Conservation (phyloP, 2,329 filamentous ascomycete genomes). For the Geosmithia putterillii region DNA sequence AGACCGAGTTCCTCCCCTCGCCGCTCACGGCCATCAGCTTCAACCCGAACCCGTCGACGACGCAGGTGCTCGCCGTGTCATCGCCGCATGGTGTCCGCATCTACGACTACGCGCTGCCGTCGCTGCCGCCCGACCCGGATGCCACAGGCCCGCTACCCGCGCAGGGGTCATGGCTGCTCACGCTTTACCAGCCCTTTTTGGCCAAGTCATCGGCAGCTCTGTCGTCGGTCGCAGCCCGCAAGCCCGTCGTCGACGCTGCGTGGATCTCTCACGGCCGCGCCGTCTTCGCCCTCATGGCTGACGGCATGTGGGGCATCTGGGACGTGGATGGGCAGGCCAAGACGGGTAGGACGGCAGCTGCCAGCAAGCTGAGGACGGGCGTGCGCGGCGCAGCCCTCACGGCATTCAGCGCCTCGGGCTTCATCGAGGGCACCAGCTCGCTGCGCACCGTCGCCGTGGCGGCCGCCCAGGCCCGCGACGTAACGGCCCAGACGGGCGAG, state of each 20-base stretch:
- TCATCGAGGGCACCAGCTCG: conserved; percentile 46
- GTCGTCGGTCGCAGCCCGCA: conserved; percentile 36
- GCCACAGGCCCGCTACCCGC: conserved; percentile 37
- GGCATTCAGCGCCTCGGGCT: conserved; percentile 43
- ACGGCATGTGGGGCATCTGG: conserved; percentile 59
- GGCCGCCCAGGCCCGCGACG: conserved; percentile 17
- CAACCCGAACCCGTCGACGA: conserved; percentile 37
- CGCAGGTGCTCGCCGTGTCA: conserved; percentile 45
- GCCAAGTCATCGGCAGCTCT: too few relatives aligned
- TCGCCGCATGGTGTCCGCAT: conserved; percentile 44
- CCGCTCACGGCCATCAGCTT: conserved; percentile 46
- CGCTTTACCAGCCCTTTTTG: conserved; percentile 48
- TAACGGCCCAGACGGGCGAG: conserved; percentile 28
- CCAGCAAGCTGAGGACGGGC: conserved; percentile 38
- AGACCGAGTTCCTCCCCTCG: conserved; percentile 44
- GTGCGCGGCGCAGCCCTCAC: conserved; percentile 46
- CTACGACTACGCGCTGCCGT: conserved; percentile 46
- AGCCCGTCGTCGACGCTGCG: conserved; percentile 47
- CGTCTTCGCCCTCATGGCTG: conserved; percentile 43
- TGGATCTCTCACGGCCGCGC: conserved; percentile 51
- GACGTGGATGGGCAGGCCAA: conserved; percentile 39
- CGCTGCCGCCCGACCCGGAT: conserved; percentile 37
- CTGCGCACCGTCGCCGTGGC: conserved; percentile 29
- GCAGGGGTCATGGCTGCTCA: conserved; percentile 53
- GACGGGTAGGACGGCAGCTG: conserved; percentile 21